Evolutionary conservation across 1,139 yeast species (phyloP), one percentile per base, ranked within the genome.

Genomic region (Zygoascus sp.): DNA sequence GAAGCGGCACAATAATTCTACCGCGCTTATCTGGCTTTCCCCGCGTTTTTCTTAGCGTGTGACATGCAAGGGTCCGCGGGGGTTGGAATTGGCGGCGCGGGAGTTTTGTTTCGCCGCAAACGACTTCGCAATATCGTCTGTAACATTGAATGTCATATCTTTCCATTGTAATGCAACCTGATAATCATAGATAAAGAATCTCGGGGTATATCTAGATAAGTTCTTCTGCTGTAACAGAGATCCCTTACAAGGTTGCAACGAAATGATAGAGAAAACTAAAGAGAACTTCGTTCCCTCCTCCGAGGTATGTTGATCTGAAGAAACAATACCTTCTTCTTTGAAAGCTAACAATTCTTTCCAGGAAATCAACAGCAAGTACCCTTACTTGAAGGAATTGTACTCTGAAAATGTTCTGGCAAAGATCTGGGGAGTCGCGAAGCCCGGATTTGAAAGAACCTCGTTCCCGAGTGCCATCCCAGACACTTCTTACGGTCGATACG

Each of bases 401-500:
- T 15, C 15, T 9, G 44, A 41, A 10, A 22, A 25, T 22, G 32
- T 22, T 17, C 21, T 41, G 13, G 28, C 32, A 6, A 41, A 41
- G 28, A 32, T 41, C 10, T 41, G 44, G 44, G 27, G 32, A 5
- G 38, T 32, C 10, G 44, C 44, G 5, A 6, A 21, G 19, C 28
- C 28, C 3, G 21, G 20, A 10, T n/a, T 41, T 6, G 32, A 41
- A 8, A 28, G 32, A 11, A 16, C 21, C 3, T 20, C 37, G 19
- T 28, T 19, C 25, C 44, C 44, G 7, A 21, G 10, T 8, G 28
- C 17, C n/a, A 22, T 22, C 19, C 44, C 44, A 7, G 44, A 41
- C 10, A 21, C 32, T 7, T 27, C 44, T 5, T 41, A n/a, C 25
- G 44, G 44, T 13, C 10, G 21, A 22, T 41, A 41, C 19, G 45